Base-by-base conservation (phyloP, 352 stramenopile genomes). In the Albugo laibachii region DNA sequence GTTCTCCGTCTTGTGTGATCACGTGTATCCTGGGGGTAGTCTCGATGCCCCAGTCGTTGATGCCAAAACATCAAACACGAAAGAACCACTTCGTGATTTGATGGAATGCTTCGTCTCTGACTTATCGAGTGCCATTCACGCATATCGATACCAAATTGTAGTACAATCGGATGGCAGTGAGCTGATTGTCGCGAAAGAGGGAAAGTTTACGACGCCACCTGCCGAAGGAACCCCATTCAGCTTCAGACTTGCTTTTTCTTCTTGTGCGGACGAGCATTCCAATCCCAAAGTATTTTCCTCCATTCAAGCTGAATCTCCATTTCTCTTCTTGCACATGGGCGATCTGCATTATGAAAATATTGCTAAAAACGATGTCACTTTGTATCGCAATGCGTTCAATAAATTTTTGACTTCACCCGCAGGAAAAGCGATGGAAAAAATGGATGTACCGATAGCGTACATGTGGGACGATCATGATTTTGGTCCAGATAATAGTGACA, bases 381-480 rank as follows among this genome's bases (percentile, higher is more conserved):
- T 44, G 10, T 92, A 87, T 48, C 63, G 75, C 31, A 38, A 54
- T 39, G 73, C 66, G 11, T 92, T 84, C 43, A 43, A 79, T 47
- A 79, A 63, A 19, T 65, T 92, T 11, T 84, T 91, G 50, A 58
- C 68, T 24, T 86, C 72, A 1, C 70, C 72, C 5, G 55, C 74
- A 0, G 77, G 77, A 13, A 54, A 58, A 37, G 69, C 70, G 13
- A 85, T 92, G 75, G 50, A 86, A n/a, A 66, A 47, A 11, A 88
- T 88, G 74, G 61, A 88, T 37, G 46, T 92, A 8, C 80, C 81
- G 2, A 81, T 93, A 47, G 74, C 63, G 13, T 92, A 93, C 55
- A 93, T 92, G 78, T 94, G 76, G 73, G 76, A 91, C 52, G 81
- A 94, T 61, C 81, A 94, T 57, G 81, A 94, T 54, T 94, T 77